These are phyloP conservation scores for Violaceomyces palustris DNA, from an alignment of 1,284 basidiomycete species.

Conservation along the genomic window DNA sequence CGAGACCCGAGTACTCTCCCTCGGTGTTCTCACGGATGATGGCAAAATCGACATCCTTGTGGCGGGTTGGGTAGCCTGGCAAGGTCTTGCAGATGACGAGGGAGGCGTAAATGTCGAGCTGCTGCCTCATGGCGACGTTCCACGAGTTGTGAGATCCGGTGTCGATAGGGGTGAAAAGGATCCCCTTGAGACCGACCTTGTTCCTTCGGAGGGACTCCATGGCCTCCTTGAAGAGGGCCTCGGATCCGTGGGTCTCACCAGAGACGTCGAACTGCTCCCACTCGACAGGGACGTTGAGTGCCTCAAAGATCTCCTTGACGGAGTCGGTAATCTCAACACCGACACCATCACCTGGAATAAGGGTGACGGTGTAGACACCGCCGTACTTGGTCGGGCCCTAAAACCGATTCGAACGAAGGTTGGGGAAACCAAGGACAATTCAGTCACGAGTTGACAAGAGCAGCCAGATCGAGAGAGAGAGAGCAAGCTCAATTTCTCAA, in stretches of 20 bases:
- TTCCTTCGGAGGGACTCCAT: constrained; percentile 92
- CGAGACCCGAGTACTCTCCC: constrained; percentile 97
- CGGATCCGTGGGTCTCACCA: constrained; percentile 87
- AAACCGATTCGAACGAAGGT: no score
- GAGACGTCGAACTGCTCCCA: constrained; percentile 99
- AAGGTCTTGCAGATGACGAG: constrained; percentile 97
- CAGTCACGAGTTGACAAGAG: no score
- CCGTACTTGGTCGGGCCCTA: constrained; percentile 91
- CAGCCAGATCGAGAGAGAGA: no score
- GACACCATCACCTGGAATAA: constrained; percentile 57
- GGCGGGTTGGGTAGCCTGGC: constrained; percentile 92
- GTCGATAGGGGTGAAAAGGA: constrained; percentile 96
- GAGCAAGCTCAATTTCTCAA: no score
- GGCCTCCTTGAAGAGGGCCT: constrained; percentile 88
- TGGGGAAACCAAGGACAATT: no score
- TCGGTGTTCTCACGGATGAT: constrained; percentile 99
- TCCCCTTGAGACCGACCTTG: constrained; percentile 97
- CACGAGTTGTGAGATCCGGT: constrained; percentile 95
- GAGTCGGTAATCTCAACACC: constrained; percentile 95
- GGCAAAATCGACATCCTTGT: constrained; percentile 94
- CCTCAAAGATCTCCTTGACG: constrained; percentile 97
- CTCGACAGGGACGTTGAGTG: constrained; percentile 95
- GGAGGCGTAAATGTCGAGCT: constrained; percentile 97
- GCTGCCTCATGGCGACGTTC: constrained; percentile 99
- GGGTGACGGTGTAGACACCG: constrained; percentile 62